Percentiles rank a stretch among this genome's conserved stretches.
Conservation (phyloP, 2,329 filamentous ascomycete species). For the Alternaria infectoria region DNA sequence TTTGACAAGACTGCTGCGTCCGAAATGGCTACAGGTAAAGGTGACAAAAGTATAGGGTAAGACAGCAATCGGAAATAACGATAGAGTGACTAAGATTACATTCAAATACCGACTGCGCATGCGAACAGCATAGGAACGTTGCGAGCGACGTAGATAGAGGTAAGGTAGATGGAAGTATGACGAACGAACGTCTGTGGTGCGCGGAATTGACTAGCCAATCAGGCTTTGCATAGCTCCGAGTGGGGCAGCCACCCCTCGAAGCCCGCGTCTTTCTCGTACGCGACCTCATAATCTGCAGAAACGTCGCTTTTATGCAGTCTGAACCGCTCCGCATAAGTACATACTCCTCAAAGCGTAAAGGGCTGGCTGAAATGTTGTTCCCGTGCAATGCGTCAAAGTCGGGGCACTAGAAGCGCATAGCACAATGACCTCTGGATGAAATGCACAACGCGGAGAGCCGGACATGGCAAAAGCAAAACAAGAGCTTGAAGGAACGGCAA, state of each 20-base stretch:
- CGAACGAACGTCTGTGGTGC: neutral
- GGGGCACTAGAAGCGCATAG: neutral
- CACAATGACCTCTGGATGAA: neutral
- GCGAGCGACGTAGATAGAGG: neutral
- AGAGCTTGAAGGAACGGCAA: neutral
- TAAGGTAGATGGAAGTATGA: neutral
- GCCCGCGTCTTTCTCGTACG: neutral
- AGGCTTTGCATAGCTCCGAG: neutral
- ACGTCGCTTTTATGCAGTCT: neutral
- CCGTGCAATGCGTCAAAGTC: neutral
- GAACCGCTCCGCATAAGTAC: neutral
- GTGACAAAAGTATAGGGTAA: rapidly evolving
- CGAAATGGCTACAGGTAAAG: neutral
- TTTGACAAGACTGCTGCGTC: neutral
- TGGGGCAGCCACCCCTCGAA: neutral
- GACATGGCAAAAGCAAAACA: neutral
- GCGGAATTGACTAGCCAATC: neutral
- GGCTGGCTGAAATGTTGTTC: neutral
- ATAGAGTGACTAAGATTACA: too few relatives aligned
- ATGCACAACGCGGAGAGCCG: neutral
- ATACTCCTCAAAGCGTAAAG: neutral
- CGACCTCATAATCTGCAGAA: neutral
- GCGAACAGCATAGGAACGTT: neutral
- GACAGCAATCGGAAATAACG: too few relatives aligned
- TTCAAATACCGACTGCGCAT: too few relatives aligned